A percentile compares a stretch with the other conserved stretches of the same genome.
Evolutionary conservation across 805 yeast genomes (phyloP).

Genomic region (Kluyveromyces dobzhanskii): DNA sequence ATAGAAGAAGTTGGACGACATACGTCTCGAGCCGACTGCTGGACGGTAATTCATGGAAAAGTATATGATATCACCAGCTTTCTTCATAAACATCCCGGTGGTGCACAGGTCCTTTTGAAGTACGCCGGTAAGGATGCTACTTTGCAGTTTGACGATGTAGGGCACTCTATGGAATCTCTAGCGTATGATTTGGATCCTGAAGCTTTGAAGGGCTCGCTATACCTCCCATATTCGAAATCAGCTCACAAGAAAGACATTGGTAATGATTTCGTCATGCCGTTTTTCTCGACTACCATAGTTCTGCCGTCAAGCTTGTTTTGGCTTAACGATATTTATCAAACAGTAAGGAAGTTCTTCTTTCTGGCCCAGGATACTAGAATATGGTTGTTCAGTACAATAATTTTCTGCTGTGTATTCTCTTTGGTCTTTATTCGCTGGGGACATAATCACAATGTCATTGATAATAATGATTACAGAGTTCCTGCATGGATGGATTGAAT

Average conservation of each 20-base stretch:
- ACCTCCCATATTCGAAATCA: neutral
- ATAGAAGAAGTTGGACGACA: constrained; percentile 14
- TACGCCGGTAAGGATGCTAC: constrained; percentile 23
- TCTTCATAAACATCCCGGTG: constrained; percentile 21
- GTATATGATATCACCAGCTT: constrained; percentile 17
- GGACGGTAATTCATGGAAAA: constrained; percentile 19
- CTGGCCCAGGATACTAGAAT: constrained; percentile 1
- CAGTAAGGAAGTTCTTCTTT: neutral
- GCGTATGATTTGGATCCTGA: constrained; percentile 39
- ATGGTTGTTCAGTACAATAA: constrained; percentile 2
- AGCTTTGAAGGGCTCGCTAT: constrained; percentile 37
- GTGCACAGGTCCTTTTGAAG: constrained; percentile 16
- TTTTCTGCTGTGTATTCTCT: constrained; percentile 2
- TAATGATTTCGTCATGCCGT: neutral
- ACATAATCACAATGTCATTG: constrained; percentile 2
- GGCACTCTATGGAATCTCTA: constrained; percentile 27
- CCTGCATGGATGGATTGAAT: constrained; percentile 13
- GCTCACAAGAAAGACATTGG: neutral
- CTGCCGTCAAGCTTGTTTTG: constrained; percentile 2
- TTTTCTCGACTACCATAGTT: neutral
- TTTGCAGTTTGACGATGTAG: constrained; percentile 20
- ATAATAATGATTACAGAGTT: constrained; percentile 7
- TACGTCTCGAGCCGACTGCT: constrained; percentile 13
- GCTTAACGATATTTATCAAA: neutral
- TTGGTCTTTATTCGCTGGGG: constrained; percentile 1